Evolutionary conservation across 2,329 filamentous ascomycete genomes (phyloP).

Genomic region (Pseudogymnoascus sp.): DNA sequence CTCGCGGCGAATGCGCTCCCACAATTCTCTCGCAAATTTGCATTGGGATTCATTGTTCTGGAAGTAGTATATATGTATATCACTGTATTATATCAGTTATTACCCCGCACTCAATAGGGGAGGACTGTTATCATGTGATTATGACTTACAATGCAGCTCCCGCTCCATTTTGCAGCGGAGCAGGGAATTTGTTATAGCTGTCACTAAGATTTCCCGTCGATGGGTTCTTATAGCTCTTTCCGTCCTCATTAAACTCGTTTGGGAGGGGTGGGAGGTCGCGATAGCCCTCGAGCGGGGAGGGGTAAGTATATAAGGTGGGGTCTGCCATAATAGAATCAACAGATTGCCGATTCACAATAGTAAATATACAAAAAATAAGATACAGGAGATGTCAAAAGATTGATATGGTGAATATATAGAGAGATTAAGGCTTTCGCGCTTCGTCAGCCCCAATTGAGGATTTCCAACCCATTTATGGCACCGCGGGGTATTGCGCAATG

Average conservation of each 20-base stretch:
- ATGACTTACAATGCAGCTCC: constrained; percentile 62
- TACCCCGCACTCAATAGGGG: background rate
- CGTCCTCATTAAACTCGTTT: constrained; percentile 49
- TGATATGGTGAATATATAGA: background rate
- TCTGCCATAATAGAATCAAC: constrained; percentile 30
- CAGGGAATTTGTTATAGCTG: constrained; percentile 62
- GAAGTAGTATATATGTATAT: constrained; percentile 80
- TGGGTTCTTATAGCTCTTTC: constrained; percentile 69
- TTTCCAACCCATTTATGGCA: background rate
- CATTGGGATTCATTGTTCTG: constrained; percentile 54
- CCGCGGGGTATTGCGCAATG: background rate
- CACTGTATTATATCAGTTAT: constrained; percentile 35
- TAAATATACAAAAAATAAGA: constrained; percentile 6
- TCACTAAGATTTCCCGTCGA: constrained; percentile 52
- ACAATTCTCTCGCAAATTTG: constrained; percentile 63
- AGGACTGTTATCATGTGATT: constrained; percentile 3
- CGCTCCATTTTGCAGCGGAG: constrained; percentile 57
- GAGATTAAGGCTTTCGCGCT: background rate
- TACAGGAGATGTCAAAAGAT: background rate
- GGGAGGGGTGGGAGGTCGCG: constrained; percentile 48
- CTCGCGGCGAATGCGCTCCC: constrained; percentile 71
- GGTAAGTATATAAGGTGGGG: constrained; percentile 39
- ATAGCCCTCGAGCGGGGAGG: constrained; percentile 52
- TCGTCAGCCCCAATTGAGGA: background rate
- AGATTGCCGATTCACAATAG: background rate